A percentile compares a stretch with the other conserved stretches of the same genome.
Evolutionary conservation across 495 filamentous ascomycete species (phyloP).

Genomic region (Platismatia glauca): DNA sequence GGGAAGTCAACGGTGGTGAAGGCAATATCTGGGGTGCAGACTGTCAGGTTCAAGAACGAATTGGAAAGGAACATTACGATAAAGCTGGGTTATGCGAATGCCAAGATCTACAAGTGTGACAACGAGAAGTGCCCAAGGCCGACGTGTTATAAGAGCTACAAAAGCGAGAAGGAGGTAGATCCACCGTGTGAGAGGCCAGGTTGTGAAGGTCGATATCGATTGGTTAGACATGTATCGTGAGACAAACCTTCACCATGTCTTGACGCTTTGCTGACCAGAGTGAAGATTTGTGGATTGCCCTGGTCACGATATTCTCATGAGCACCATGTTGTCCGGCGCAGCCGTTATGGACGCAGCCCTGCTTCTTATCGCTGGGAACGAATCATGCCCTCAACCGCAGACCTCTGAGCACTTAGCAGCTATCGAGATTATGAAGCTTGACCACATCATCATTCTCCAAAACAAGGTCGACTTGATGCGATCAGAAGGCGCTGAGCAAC

Average conservation of each 20-base stretch:
- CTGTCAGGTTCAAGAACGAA: slow-evolving; percentile 98
- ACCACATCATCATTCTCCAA: slow-evolving; percentile 97
- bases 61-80: slow-evolving; percentile 98
- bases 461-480: slow-evolving; percentile 99
- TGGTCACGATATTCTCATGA: slow-evolving; percentile 99
- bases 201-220: slow-evolving; percentile 71
- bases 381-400: slow-evolving; percentile 97
- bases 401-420: slow-evolving; percentile 97
- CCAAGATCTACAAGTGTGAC: slow-evolving; percentile 98
- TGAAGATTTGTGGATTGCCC: slow-evolving; percentile 92
- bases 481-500: slow-evolving; percentile 80
- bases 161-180: slow-evolving; percentile 96
- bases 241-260: slow-evolving; percentile 28
- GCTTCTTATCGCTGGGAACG: slow-evolving; percentile 94
- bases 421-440: slow-evolving; percentile 98
- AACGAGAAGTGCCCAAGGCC: slow-evolving; percentile 82
- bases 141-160: slow-evolving; percentile 92
- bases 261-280: slow-evolving; percentile 15
- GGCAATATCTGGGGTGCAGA: slow-evolving; percentile 97
- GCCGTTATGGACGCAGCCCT: slow-evolving; percentile 99
- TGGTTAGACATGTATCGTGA: slow-evolving; percentile 83
- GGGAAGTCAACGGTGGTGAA: slow-evolving; percentile 98
- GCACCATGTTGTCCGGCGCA: slow-evolving; percentile 98
- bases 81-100: slow-evolving; percentile 98
- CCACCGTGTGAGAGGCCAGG: slow-evolving; percentile 91